Base-by-base conservation (phyloP, 176 grass and related monocot genomes). In the Oryza officinalis region DNA sequence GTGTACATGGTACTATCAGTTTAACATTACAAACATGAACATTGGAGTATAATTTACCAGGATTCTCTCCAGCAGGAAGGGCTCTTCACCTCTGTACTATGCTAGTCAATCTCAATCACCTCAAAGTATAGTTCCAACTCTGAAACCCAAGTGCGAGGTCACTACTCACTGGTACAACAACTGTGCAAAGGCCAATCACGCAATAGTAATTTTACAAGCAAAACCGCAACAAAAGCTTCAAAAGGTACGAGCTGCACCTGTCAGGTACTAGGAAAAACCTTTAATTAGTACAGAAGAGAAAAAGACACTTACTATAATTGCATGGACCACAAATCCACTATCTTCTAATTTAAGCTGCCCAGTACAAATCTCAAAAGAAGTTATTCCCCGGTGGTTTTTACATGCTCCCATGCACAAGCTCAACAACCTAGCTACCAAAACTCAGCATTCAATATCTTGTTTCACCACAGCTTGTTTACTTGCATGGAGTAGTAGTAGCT, bases 301-400 rank as follows among this genome's bases (percentile, higher is more conserved):
- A 41, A 46, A 72, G 22, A 68, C 33, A 68, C 60, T 78, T 83
- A 78, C 74, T 74, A 79, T 61, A 86, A 74, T 68, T 79, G 84
- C 46, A 74, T 86, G 88, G 84, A 90, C 79, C 88, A 90, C 83
- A 86, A 83, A 86, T 69, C 84, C 84, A 86, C 88, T 86, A 17
- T 50, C 37, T 69, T 27, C 68, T 83, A 86, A 74, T 79, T 57
- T 79, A 90, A 86, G 73, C 68, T 14, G 59, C 3, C 45, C 68
- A n/a, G 79, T 86, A 72, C 88, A 79, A 31, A 69, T 86, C 74
- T 86, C 84, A 83, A 90, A 90, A 90, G 88, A 25, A 52, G 79
- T 37, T 69, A 61, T 9, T 9, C 15, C 26, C 50, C n/a, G 8
- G 8, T 75, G 70, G 67, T 30, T 82, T 82, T 78, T 77, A 32